These are phyloP conservation scores for Golubevia sp. DNA, from an alignment of 1,284 basidiomycete genomes.

Conservation along the genomic window DNA sequence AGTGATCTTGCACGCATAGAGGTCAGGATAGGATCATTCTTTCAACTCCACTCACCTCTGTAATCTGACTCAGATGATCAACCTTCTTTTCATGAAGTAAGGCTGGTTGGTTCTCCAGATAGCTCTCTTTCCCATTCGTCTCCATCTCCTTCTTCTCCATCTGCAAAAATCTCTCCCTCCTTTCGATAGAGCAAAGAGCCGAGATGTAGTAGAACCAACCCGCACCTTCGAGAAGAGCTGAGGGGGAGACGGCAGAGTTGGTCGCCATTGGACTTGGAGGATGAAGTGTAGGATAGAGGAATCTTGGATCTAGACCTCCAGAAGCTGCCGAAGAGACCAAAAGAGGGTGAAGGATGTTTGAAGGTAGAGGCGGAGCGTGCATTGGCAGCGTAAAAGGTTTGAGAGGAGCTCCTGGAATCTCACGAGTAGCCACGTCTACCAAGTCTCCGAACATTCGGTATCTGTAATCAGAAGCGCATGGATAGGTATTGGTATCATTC, in stretches of 20 bases:
- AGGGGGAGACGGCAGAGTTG: constrained; percentile 11
- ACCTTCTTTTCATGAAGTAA: constrained; percentile 40
- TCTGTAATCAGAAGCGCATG: background rate
- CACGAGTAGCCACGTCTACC: constrained; percentile 21
- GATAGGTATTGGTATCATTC: background rate
- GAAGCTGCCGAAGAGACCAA: constrained; percentile 12
- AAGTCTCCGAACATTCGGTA: constrained; percentile 47
- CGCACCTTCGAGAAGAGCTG: constrained; percentile 12
- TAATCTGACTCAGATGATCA: constrained; percentile 32
- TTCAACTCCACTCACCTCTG: constrained; percentile 8
- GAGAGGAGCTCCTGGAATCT: constrained; percentile 14
- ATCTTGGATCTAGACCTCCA: constrained; percentile 11
- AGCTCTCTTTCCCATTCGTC: background rate
- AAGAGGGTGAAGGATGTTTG: constrained; percentile 25
- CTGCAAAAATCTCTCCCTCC: constrained; percentile 20
- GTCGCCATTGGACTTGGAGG: constrained; percentile 27
- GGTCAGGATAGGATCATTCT: background rate
- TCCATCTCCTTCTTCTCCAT: constrained; percentile 3
- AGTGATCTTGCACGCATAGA: background rate
- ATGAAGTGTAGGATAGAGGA: constrained; percentile 16
- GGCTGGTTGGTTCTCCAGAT: constrained; percentile 7
- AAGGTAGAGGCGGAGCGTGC: constrained; percentile 34
- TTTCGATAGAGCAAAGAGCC: constrained; percentile 41
- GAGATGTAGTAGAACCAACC: constrained; percentile 43
- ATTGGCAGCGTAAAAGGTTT: constrained; percentile 4